Base-by-base conservation (phyloP, 176 grass and related monocot genomes). In the Chloris gayana region DNA sequence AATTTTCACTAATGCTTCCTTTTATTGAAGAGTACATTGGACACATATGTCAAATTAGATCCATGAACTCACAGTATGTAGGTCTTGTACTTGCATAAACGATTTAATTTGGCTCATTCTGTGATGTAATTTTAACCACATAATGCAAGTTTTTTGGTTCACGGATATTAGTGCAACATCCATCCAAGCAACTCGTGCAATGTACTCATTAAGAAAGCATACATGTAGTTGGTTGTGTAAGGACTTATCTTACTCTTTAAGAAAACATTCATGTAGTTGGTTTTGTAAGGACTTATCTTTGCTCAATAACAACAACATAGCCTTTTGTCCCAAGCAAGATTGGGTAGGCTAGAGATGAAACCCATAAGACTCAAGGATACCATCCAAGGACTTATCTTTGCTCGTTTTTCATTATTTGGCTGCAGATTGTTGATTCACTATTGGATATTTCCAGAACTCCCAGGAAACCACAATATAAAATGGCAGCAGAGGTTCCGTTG, bases 391-490 rank as follows among this genome's bases (percentile, higher is more conserved):
- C 27, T 89, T 46, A 67, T 21, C 64, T 78, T 54, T 10, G 2
- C 22, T 80, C 14, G 3, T 14, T 56, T 79, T 73, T 83, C 44
- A 53, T 74, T 79, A 51, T 77, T 88, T 83, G 63, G 45, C 53
- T 27, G 89, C 83, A 98, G 95, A 84, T 98, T 65, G 74, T 98
- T 73, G 90, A 98, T 79, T 88, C 81, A 56, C 85, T 98, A 70
- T 79, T 98, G 82, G 95, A 98, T 70, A 94, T 85, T 33, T 79
- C 53, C 15, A 91, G 80, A 77, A 87, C 77, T 56, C 75, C 74
- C 49, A 98, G 86, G 84, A 98, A 98, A 81, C 95, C 95, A 93
- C 92, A 98, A 60, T 98, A 94, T 77, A 93, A 88, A 65, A 94
- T 98, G 95, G 92, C 95, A 67, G 66, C 85, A 51, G 95, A 98